These are phyloP conservation scores for Xylariaceae sp. DNA, from an alignment of 2,329 filamentous ascomycete genomes.

Conservation along the genomic window DNA sequence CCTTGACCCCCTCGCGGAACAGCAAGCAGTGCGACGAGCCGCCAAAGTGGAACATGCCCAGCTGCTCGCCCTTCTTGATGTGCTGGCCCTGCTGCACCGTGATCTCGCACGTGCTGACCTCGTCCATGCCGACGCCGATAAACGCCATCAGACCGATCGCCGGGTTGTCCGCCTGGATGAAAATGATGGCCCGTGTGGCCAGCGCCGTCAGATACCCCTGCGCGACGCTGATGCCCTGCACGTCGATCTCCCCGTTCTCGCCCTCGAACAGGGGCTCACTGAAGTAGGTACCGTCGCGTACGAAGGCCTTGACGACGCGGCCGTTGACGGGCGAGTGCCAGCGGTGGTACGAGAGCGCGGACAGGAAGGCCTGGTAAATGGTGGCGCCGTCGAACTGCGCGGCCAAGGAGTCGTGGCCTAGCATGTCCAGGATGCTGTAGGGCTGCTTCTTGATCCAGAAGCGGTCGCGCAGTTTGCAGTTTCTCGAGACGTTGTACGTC, in stretches of 20 bases:
- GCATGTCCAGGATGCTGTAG: constrained; percentile 51
- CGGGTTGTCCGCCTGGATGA: constrained; percentile 65
- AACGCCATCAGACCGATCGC: constrained; percentile 65
- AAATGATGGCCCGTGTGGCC: constrained; percentile 66
- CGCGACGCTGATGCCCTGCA: constrained; percentile 34
- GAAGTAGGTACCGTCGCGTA: constrained; percentile 55
- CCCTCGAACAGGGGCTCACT: constrained; percentile 49
- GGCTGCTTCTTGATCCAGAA: constrained; percentile 60
- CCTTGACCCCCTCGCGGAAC: constrained; percentile 53
- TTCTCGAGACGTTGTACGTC: constrained; percentile 34
- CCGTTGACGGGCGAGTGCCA: constrained; percentile 59
- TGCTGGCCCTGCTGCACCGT: constrained; percentile 62
- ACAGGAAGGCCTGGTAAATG: constrained; percentile 58
- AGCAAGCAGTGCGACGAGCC: constrained; percentile 66
- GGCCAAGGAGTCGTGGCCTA: constrained; percentile 41
- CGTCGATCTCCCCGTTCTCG: constrained; percentile 26
- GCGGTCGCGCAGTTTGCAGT: constrained; percentile 42
- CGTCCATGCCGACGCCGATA: constrained; percentile 70
- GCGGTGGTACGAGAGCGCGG: constrained; percentile 55
- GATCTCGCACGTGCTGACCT: constrained; percentile 70
- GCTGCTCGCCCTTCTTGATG: constrained; percentile 64
- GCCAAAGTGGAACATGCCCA: constrained; percentile 80
- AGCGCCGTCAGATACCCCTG: constrained; percentile 65
- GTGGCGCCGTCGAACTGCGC: constrained; percentile 50
- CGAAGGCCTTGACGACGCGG: constrained; percentile 45